Conservation (phyloP, 176 grass and related monocot genomes). For the Chrysopogon serrulatus region DNA sequence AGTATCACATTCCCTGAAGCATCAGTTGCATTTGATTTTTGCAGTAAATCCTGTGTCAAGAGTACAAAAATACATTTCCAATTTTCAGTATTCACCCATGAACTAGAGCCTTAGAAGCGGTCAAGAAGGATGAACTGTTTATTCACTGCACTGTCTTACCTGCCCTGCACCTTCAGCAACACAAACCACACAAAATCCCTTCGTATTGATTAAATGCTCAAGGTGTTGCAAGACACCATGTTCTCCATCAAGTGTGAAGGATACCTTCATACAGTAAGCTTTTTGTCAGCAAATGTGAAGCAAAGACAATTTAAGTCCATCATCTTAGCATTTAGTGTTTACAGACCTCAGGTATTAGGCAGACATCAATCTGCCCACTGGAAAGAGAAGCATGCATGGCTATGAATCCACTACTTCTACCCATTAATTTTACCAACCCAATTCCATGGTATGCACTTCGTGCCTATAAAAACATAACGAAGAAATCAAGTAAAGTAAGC, state of each 20-base stretch:
- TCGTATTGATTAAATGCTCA: slow-evolving; percentile 67
- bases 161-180: slow-evolving; percentile 95
- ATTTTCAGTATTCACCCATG: neutral
- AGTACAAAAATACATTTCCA: slow-evolving; percentile 15
- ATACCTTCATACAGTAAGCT: slow-evolving; percentile 41
- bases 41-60: slow-evolving; percentile 68
- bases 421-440: slow-evolving; percentile 96
- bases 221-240: slow-evolving; percentile 78
- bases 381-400: slow-evolving; percentile 99
- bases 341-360: slow-evolving; percentile 89
- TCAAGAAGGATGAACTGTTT: neutral
- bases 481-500: slow-evolving; percentile 12
- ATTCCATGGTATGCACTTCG: slow-evolving; percentile 95
- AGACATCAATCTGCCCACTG: slow-evolving; percentile 91
- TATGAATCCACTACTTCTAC: slow-evolving; percentile 92
- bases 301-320: neutral
- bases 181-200: slow-evolving; percentile 87
- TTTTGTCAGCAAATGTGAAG: slow-evolving; percentile 25
- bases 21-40: slow-evolving; percentile 87
- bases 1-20: slow-evolving; percentile 87
- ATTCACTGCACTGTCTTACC: slow-evolving; percentile 34
- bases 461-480: slow-evolving; percentile 53
- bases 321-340: slow-evolving; percentile 6
- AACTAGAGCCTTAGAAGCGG: neutral
- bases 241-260: slow-evolving; percentile 80